phyloP scores from a whole-genome alignment of 2,329 filamentous ascomycete genomes.

The Penicillium sp. region DNA sequence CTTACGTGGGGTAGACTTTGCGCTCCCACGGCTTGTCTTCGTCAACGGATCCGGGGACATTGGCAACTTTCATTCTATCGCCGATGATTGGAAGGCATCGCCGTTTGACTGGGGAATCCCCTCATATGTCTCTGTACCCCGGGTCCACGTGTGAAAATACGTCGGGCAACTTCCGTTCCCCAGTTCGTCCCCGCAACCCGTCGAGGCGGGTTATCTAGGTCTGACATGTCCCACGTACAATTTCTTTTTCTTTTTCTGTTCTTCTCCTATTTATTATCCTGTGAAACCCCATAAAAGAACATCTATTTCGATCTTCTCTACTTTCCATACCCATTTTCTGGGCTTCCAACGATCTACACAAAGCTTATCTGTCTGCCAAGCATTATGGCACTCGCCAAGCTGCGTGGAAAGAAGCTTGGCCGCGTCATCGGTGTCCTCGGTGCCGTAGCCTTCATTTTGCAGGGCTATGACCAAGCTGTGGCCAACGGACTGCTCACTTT shows the following conservation, averaged over 20 bases:
- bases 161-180: constrained; percentile 1
- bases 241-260: background rate
- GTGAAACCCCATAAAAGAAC: background rate
- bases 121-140: background rate
- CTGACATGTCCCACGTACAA: background rate
- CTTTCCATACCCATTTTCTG: background rate
- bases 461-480: constrained; percentile 21
- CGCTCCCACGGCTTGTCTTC: background rate
- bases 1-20: background rate
- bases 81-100: background rate
- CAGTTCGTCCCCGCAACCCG: background rate
- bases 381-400: constrained; percentile 9
- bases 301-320: background rate
- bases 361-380: constrained; percentile 8
- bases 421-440: constrained; percentile 17
- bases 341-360: background rate
- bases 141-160: background rate
- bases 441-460: constrained; percentile 18
- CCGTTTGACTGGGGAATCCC: background rate
- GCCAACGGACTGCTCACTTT: constrained; percentile 18
- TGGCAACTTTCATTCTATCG: background rate
- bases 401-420: constrained; percentile 14
- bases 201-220: background rate
- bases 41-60: background rate
- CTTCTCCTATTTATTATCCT: background rate